Evolutionary conservation across 495 filamentous ascomycete species (phyloP).

Genomic region (Friedmanniomyces simplex): DNA sequence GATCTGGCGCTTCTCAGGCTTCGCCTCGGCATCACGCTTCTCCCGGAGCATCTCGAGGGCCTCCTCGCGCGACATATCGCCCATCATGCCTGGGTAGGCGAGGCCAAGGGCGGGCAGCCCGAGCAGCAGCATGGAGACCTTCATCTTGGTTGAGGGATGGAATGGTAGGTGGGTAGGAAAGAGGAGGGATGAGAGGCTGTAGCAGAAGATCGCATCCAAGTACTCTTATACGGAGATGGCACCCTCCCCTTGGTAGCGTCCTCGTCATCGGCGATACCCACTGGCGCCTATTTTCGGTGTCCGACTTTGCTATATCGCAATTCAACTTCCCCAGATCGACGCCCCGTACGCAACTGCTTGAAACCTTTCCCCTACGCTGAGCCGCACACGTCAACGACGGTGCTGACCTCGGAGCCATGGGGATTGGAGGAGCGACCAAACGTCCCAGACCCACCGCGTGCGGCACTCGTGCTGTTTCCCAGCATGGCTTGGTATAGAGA

Average conservation of each 20-base stretch:
- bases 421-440: not conserved
- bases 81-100: conserved; percentile 7
- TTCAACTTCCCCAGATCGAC: not conserved
- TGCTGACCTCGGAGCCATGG: no score
- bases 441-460: not conserved
- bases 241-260: not conserved
- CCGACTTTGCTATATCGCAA: not conserved
- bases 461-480: not conserved
- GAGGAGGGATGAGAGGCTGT: not conserved
- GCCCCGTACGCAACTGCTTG: not conserved
- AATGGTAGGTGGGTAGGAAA: not conserved
- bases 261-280: not conserved
- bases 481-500: not conserved
- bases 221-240: not conserved
- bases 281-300: not conserved
- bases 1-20: conserved; percentile 4
- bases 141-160: not conserved
- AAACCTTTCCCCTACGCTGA: not conserved
- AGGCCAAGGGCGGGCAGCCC: not conserved
- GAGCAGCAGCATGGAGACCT: not conserved
- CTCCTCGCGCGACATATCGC: not conserved
- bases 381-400: no score
- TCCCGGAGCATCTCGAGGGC: not conserved
- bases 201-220: not conserved
- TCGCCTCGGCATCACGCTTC: not conserved